Evolutionary conservation across 345 rosid species (phyloP).

Genomic region (Eucalyptus sp.): DNA sequence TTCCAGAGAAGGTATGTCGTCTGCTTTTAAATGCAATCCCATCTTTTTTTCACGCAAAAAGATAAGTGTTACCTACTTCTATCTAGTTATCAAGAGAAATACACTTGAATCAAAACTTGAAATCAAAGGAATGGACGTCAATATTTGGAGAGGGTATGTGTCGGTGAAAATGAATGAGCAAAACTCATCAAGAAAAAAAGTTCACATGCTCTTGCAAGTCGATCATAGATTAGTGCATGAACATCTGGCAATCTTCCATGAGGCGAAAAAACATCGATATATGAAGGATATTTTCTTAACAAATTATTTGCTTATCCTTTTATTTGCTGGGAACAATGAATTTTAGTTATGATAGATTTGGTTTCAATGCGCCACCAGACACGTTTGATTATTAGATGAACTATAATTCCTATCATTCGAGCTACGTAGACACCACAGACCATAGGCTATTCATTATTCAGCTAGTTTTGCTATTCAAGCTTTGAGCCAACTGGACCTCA

Average conservation of each 20-base stretch:
- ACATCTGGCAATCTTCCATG: background rate
- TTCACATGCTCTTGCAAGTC: background rate
- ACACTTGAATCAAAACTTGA: background rate
- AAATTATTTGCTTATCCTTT: background rate
- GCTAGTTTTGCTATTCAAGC: background rate
- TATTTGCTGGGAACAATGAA: background rate
- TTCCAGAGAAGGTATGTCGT: background rate
- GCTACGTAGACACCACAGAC: background rate
- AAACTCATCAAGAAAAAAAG: background rate
- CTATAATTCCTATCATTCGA: background rate
- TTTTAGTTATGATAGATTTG: background rate
- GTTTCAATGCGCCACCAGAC: background rate
- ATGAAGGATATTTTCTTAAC: background rate
- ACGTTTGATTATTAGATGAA: background rate
- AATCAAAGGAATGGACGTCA: background rate
- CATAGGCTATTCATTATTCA: background rate
- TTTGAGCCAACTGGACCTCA: background rate
- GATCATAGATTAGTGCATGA: background rate
- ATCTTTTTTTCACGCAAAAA: background rate
- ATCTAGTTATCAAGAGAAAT: background rate
- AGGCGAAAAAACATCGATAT: background rate
- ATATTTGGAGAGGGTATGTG: background rate
- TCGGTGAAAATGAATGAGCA: background rate
- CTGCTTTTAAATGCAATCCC: background rate
- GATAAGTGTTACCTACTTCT: background rate